phyloP scores from a whole-genome alignment of 768 basidiomycete species.

The Termitomyces sp. region DNA sequence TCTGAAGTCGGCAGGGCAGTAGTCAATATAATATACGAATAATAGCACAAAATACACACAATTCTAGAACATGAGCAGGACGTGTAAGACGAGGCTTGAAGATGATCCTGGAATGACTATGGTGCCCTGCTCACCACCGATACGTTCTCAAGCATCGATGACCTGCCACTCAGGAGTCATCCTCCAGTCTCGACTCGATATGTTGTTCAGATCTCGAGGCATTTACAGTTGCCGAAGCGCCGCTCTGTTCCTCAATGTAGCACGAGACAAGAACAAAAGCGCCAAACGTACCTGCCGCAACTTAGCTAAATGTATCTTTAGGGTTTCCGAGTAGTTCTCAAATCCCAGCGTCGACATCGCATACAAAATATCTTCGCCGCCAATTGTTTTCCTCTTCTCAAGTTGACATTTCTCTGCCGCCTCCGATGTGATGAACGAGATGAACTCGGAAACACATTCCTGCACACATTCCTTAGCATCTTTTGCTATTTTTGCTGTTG shows the following conservation, averaged over 20 bases:
- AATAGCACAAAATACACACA: conserved; percentile 11
- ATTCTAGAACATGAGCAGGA: conserved; percentile 6
- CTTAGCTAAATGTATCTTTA: conserved; percentile 91
- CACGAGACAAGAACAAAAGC: background rate
- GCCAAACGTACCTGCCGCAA: conserved; percentile 58
- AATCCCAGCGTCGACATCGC: conserved; percentile 94
- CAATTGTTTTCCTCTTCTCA: conserved; percentile 97
- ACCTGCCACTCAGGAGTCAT: conserved; percentile 14
- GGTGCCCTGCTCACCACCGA: conserved; percentile 1
- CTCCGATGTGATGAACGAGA: conserved; percentile 95
- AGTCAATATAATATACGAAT: conserved; percentile 7
- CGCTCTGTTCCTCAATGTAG: conserved; percentile 12
- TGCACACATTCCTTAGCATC: conserved; percentile 99
- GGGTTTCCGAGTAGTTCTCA: conserved; percentile 88
- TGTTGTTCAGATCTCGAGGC: conserved; percentile 21
- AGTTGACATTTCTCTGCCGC: conserved; percentile 91
- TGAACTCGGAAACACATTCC: conserved; percentile 98
- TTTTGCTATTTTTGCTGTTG: conserved; percentile 93
- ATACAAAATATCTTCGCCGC: conserved; percentile 93
- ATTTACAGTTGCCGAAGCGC: conserved; percentile 15
- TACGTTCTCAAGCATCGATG: background rate
- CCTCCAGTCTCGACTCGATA: conserved; percentile 24
- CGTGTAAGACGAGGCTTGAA: conserved; percentile 2
- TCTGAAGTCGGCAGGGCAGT: conserved; percentile 1
- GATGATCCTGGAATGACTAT: background rate